Evolutionary conservation across 2,329 filamentous ascomycete species (phyloP), one percentile per base, ranked within the genome.

Genomic region (Fusarium nurragi): DNA sequence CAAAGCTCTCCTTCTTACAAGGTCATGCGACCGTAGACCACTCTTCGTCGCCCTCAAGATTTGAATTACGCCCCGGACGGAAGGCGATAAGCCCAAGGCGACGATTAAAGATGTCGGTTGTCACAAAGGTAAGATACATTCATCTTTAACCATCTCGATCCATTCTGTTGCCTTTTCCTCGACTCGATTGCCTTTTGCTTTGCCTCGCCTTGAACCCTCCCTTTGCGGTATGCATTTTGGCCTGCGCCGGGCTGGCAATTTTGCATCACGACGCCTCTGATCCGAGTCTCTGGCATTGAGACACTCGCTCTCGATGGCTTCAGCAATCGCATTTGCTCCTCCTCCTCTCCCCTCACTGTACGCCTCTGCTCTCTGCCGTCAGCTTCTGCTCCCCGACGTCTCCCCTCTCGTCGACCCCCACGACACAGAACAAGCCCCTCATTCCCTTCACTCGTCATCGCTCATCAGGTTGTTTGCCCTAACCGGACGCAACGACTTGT

Each of bases 71-170:
- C 72, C 70, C 71, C 71, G 72, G 73, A 76, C 75, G 74, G 72
- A 73, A 84, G 83, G 83, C 82, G 81, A 83, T 78, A 77, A 80
- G 79, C 76, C 76, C 67, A 79, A 65, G 76, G 83, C 80, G 76
- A 76, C 76, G 64, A 67, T 60, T 21, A 67, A 84, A 86, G 76
- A 87, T 87, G 84, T 86, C 84, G 80, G 83, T 87, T 83, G 84
- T 80, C 79, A 84, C 83, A 69, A 85, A 86, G 83, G 85, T 87
- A 77, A 64, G 83, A 34, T 43, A 21, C 48, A 37, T 38, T 53
- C 22, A 32, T 23, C 46, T 16, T 46, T 26, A 34, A 22, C 25
- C n/a, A 25, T 49, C 7, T 38, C 13, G 19, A 51, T 26, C 3
- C 26, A 18, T 30, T 36, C 30, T 39, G 6, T 34, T 49, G 38